These are phyloP conservation scores for Coemansia furcata DNA, from an alignment of 192 early-diverging fungal species.

Conservation along the genomic window DNA sequence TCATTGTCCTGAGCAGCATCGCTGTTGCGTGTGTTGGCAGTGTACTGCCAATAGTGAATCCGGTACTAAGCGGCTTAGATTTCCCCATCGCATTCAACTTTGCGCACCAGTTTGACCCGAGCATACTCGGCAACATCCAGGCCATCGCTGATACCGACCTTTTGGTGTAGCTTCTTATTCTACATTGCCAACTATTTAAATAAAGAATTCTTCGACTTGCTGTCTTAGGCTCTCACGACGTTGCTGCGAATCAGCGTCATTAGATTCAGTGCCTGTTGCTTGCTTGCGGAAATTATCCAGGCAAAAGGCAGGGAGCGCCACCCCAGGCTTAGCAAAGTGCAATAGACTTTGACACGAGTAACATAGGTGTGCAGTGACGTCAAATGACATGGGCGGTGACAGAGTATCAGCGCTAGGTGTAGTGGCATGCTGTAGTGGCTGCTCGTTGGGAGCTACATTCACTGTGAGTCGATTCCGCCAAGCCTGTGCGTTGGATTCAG, in stretches of 20 bases:
- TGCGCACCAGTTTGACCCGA: conserved; percentile 1
- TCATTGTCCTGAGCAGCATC: not conserved
- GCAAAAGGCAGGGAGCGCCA: conserved; percentile 31
- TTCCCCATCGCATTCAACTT: not conserved
- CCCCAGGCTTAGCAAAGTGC: conserved; percentile 22
- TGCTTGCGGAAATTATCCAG: conserved; percentile 7
- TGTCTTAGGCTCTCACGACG: conserved; percentile 52
- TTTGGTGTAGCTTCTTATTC: not conserved
- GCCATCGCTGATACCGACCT: not conserved
- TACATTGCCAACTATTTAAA: conserved; percentile 10
- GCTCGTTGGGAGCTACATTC: not conserved
- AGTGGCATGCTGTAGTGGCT: not conserved
- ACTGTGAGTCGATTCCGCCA: conserved; percentile 44
- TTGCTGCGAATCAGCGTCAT: not conserved
- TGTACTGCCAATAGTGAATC: not conserved
- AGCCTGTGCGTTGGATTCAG: conserved; percentile 44
- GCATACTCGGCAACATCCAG: not conserved
- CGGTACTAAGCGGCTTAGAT: not conserved
- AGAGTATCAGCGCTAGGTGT: not conserved
- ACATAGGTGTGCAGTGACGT: conserved; percentile 25
- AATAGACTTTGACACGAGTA: conserved; percentile 43
- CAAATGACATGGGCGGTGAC: not conserved
- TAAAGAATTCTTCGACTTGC: conserved; percentile 65
- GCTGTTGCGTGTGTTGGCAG: not conserved
- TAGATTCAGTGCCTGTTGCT: not conserved